Evolutionary conservation across 1,139 yeast genomes (phyloP), one percentile per base, ranked within the genome.

Genomic region (Nematodospora anomalae): DNA sequence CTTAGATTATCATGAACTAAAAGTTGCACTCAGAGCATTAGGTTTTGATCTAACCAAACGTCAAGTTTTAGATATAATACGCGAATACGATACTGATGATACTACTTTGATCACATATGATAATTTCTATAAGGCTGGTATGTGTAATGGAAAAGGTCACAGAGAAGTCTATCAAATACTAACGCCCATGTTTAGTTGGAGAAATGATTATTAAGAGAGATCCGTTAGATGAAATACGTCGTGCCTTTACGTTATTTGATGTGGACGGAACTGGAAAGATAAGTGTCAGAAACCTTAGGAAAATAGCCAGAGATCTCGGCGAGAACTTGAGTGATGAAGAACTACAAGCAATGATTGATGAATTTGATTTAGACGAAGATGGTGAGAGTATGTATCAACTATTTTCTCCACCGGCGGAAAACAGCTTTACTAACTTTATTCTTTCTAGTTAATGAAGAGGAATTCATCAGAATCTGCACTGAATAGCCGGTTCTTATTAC

Each of bases 271-370:
- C 94, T 0, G 97, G 98, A 0, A 84, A 82, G 57, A 92, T 94
- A 28, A 74, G 85, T 41, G 69, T 92, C 37, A 76, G 92, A 48
- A 87, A 90, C 54, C 71, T 94, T 41, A 79, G 95, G 60, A 75
- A 94, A 43, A 96, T 92, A 1, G 95, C 97, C 12, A 85, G 85
- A 52, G 97, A 92, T 48, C 66, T 94, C 44, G 97, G 97, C 1
- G 98, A 94, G 59, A 86, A 84, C 52, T 67, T 94, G 42, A 83
- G 88, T 7, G 98, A 92, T 47, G 96, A 89, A 42, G 98, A 94
- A 53, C 70, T 94, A 39, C 76, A 85, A 47, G 97, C 97, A 9
- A 92, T 94, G 98, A 92, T 94, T 47, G 97, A 90, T 46, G 98
- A 92, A 61, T 94, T 94, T 55, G 99, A 94, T 62, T 66, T 92